phyloP scores from a whole-genome alignment of 257 asterid genomes.

The Dorcoceras hygrometricum region DNA sequence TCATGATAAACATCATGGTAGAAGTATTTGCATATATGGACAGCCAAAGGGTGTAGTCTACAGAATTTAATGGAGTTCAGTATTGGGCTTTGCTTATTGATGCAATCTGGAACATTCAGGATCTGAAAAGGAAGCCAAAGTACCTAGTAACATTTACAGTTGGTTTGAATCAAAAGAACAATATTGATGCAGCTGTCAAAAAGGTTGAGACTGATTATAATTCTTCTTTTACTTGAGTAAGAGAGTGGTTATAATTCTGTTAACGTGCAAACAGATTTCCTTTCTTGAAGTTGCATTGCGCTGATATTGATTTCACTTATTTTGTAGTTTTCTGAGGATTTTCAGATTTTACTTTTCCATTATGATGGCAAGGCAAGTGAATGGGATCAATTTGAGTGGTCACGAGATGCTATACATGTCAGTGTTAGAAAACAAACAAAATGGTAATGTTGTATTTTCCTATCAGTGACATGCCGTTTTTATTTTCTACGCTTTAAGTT shows the following conservation, averaged over 20 bases:
- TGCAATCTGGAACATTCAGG: slow-evolving; percentile 54
- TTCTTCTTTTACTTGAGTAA: too few species aligned
- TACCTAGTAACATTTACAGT: slow-evolving; percentile 94
- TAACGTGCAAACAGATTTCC: slow-evolving; percentile 1
- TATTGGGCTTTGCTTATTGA: slow-evolving; percentile 24
- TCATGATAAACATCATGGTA: slow-evolving; percentile 11
- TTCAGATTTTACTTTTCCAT: slow-evolving; percentile 70
- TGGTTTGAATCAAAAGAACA: slow-evolving; percentile 73
- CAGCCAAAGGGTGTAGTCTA: slow-evolving; percentile 3
- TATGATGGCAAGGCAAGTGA: slow-evolving; percentile 40
- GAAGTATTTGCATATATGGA: slow-evolving; percentile 13
- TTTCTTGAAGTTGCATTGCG: slow-evolving; percentile 18
- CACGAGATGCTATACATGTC: slow-evolving; percentile 62
- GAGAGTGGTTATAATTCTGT: slow-evolving; percentile 22
- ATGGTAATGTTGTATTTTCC: slow-evolving; percentile 37
- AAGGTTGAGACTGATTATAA: slow-evolving; percentile 50
- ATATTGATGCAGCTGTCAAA: slow-evolving; percentile 78
- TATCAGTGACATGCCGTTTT: background rate
- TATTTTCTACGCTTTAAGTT: background rate
- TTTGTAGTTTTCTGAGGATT: slow-evolving; percentile 66
- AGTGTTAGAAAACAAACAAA: slow-evolving; percentile 64
- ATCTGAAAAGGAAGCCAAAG: slow-evolving; percentile 88
- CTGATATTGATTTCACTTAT: slow-evolving; percentile 10
- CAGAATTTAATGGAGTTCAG: slow-evolving; percentile 12
- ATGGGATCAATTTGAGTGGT: slow-evolving; percentile 71